A percentile compares a stretch with the other conserved stretches of the same genome.
These are phyloP conservation scores for Excoecaria agallocha DNA, from an alignment of 345 rosid genomes.

Conservation along the genomic window DNA sequence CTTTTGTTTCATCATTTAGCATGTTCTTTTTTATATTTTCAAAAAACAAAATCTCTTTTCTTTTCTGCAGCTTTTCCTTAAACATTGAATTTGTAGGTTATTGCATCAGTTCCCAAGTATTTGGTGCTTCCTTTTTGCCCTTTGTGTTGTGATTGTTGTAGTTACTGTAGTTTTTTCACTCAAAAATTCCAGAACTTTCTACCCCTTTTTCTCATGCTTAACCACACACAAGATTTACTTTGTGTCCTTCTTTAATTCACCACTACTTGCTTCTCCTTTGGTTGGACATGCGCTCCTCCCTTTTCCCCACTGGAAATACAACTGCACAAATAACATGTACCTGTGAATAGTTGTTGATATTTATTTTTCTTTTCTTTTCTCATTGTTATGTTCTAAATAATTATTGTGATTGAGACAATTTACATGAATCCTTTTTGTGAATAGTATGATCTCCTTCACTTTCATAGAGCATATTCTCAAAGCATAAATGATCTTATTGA, in stretches of 20 bases:
- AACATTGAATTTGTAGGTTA: too few species aligned
- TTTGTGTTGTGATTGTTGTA: neutral
- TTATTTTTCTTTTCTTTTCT: neutral
- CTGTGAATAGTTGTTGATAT: neutral
- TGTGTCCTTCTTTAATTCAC: neutral
- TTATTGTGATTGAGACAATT: neutral
- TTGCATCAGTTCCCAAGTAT: too few species aligned
- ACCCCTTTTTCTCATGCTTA: neutral
- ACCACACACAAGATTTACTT: neutral
- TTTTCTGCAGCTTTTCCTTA: too few species aligned
- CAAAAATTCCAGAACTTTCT: neutral
- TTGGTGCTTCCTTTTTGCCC: neutral
- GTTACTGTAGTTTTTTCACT: neutral
- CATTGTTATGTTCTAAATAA: neutral
- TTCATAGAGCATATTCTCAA: neutral
- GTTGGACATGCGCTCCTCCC: too few species aligned
- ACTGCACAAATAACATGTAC: too few species aligned
- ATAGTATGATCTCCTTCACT: neutral
- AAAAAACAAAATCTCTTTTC: too few species aligned
- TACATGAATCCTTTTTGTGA: neutral
- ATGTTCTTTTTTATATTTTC: too few species aligned
- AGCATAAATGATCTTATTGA: neutral
- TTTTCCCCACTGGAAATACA: too few species aligned
- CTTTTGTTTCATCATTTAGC: too few species aligned
- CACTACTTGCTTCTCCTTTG: too few species aligned